Conservation (phyloP, 768 basidiomycete genomes). For the Cyclocybe cylindracea region DNA sequence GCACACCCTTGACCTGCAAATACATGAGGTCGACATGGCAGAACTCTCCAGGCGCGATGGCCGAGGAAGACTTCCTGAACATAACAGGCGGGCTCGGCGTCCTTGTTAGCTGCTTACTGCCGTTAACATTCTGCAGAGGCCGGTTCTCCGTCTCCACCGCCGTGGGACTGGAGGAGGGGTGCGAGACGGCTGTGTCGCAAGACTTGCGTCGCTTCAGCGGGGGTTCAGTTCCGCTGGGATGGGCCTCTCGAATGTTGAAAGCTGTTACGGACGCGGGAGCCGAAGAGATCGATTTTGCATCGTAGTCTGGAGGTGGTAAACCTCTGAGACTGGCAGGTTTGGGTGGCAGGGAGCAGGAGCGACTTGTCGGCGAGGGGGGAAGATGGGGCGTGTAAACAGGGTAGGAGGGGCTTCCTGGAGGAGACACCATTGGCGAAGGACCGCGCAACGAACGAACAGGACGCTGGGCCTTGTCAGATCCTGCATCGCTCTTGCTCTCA, state of each 20-base stretch:
- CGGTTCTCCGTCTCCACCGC: not conserved
- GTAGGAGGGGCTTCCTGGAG: slow-evolving; percentile 5
- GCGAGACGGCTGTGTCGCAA: not conserved
- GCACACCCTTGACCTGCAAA: slow-evolving; percentile 24
- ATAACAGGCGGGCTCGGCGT: too few species aligned
- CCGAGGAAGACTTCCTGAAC: not conserved
- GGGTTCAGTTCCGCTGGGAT: not conserved
- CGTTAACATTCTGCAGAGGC: too few species aligned
- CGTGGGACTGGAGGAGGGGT: not conserved
- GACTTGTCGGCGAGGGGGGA: not conserved
- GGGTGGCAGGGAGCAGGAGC: not conserved
- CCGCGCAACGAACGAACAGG: not conserved
- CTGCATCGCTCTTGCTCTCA: not conserved
- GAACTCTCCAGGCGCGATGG: slow-evolving; percentile 17
- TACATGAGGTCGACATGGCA: slow-evolving; percentile 41
- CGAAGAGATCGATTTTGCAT: too few species aligned
- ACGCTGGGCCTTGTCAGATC: not conserved
- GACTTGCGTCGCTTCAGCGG: slow-evolving; percentile 15
- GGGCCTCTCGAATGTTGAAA: not conserved
- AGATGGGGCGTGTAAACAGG: not conserved
- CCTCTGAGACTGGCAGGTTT: not conserved
- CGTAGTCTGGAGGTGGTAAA: not conserved
- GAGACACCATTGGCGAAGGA: not conserved
- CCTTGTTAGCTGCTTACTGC: too few species aligned
- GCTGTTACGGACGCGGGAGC: not conserved